phyloP scores from a whole-genome alignment of 1,284 basidiomycete species.

The Trametes polyzona region DNA sequence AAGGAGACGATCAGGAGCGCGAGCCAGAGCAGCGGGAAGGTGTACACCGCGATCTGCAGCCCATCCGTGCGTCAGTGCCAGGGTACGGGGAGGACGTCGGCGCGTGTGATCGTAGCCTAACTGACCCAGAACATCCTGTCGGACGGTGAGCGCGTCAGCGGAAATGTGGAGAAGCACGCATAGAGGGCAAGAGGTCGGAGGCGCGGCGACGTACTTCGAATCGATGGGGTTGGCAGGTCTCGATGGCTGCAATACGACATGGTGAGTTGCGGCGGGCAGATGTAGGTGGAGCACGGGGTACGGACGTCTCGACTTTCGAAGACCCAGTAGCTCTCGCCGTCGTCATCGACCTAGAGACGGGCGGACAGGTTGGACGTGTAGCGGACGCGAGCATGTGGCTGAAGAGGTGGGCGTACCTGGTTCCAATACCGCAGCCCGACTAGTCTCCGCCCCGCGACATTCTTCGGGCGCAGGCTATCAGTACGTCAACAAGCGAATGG shows the following conservation, averaged over 20 bases:
- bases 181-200: too few relatives aligned
- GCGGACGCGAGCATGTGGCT: not conserved
- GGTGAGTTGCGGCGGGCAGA: conserved; percentile 7
- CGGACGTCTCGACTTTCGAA: conserved; percentile 92
- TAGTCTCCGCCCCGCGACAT: conserved; percentile 88
- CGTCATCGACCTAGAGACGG: conserved; percentile 78
- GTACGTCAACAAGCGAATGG: not conserved
- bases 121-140: conserved; percentile 89
- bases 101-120: conserved; percentile 1
- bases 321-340: conserved; percentile 95
- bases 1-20: conserved; percentile 86
- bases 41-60: conserved; percentile 80
- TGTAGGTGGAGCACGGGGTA: conserved; percentile 14
- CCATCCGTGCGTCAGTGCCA: conserved; percentile 7
- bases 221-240: conserved; percentile 90
- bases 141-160: conserved; percentile 7
- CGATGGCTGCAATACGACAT: conserved; percentile 64
- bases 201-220: conserved; percentile 66
- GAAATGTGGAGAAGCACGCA: conserved; percentile 10
- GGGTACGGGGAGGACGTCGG: too few relatives aligned
- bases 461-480: conserved; percentile 54
- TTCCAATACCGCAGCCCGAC: conserved; percentile 97
- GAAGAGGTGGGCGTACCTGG: conserved; percentile 54
- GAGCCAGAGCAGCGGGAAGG: conserved; percentile 88
- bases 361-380: not conserved